Conservation (phyloP, 345 rosid species). For the Hirschfeldia incana region DNA sequence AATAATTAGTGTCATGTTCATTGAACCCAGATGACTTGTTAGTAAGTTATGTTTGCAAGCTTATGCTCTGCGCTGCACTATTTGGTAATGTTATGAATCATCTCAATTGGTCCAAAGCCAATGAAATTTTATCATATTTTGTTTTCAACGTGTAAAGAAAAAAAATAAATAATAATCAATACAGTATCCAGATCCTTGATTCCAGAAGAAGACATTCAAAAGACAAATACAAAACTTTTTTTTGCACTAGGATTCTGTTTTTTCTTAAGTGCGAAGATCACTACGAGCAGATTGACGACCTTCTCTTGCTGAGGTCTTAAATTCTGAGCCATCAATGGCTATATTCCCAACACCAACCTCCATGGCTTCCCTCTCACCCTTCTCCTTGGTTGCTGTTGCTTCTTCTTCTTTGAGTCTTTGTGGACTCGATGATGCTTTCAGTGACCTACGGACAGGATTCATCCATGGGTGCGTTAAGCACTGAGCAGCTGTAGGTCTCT, state of each 20-base stretch:
- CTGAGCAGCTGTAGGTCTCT: conserved; percentile 82
- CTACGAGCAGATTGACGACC: conserved; percentile 37
- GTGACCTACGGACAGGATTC: conserved; percentile 51
- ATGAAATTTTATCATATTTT: neutral
- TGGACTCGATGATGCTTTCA: conserved; percentile 44
- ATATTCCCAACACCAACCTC: conserved; percentile 63
- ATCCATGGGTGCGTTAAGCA: conserved; percentile 86
- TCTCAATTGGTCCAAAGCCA: neutral
- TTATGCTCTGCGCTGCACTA: neutral
- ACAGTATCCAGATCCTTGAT: conserved; percentile 16
- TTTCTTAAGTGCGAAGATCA: conserved; percentile 13
- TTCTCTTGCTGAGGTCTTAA: conserved; percentile 34
- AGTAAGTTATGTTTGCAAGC: too few species aligned
- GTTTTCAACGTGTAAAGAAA: neutral
- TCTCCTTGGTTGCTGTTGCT: conserved; percentile 36
- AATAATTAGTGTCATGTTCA: too few species aligned
- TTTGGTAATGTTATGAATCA: neutral
- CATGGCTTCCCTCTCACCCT: conserved; percentile 68
- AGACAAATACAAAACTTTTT: conserved; percentile 24
- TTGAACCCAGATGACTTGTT: too few species aligned
- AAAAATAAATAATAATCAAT: conserved; percentile 9
- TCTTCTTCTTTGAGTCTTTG: conserved; percentile 23
- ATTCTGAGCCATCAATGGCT: conserved; percentile 51
- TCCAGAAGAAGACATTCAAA: conserved; percentile 1
- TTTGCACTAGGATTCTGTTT: neutral